phyloP scores from a whole-genome alignment of 1,284 basidiomycete genomes.

The Ceratobasidium sp. region DNA sequence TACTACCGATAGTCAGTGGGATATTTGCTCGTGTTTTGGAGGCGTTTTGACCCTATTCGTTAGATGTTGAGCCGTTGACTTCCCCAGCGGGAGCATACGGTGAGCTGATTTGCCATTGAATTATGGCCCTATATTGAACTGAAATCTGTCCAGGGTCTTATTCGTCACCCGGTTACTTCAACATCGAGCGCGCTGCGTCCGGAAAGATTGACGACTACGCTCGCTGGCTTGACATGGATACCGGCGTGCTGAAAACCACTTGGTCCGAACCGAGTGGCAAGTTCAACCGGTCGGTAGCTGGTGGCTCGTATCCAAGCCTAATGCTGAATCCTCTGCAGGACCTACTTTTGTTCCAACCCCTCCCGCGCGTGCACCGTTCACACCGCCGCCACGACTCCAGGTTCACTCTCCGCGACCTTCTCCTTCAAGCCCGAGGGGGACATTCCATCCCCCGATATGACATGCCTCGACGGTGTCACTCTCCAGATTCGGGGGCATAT shows the following conservation, averaged over 20 bases:
- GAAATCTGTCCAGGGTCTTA: conserved; percentile 66
- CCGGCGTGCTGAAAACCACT: conserved; percentile 64
- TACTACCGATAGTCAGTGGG: conserved; percentile 65
- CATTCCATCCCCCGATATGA: conserved; percentile 56
- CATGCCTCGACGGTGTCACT: conserved; percentile 67
- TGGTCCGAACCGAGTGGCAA: conserved; percentile 63
- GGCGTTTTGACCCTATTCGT: conserved; percentile 58
- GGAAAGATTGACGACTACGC: conserved; percentile 60
- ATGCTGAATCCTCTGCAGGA: conserved; percentile 56
- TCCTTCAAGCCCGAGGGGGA: conserved; percentile 14
- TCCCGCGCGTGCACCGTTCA: conserved; percentile 54
- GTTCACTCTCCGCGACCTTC: conserved; percentile 25
- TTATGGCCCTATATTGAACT: conserved; percentile 6
- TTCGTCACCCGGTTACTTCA: conserved; percentile 69
- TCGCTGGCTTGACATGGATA: conserved; percentile 76
- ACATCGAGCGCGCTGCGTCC: conserved; percentile 59
- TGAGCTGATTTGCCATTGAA: conserved; percentile 51
- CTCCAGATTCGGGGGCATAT: conserved; percentile 67
- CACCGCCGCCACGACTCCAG: conserved; percentile 30
- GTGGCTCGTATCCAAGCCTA: conserved; percentile 60
- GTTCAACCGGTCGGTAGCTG: conserved; percentile 47
- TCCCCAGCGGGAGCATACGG: conserved; percentile 71
- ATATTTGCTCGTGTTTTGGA: conserved; percentile 61
- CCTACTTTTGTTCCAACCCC: conserved; percentile 76
- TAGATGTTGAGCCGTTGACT: conserved; percentile 67